Evolutionary conservation across 495 filamentous ascomycete species (phyloP).

Genomic region (Penicillium bialowiezense): DNA sequence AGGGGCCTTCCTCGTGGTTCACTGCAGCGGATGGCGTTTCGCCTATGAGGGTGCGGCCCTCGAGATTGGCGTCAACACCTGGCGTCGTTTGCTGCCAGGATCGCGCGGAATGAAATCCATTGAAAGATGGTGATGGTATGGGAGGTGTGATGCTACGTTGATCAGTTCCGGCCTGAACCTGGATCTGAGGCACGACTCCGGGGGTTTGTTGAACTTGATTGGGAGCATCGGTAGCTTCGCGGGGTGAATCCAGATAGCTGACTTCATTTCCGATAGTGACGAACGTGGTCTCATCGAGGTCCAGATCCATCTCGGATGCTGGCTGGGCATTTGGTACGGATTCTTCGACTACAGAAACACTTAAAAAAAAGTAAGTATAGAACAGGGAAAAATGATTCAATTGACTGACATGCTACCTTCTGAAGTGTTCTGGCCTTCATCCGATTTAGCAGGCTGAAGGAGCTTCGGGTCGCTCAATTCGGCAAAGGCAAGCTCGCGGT

Average conservation of each 20-base stretch:
- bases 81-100: constrained; percentile 18
- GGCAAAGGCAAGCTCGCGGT: constrained; percentile 47
- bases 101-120: constrained; percentile 23
- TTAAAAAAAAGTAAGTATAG: constrained; percentile 35
- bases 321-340: constrained; percentile 18
- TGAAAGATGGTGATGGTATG: constrained; percentile 24
- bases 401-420: constrained; percentile 44
- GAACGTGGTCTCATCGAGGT: constrained; percentile 25
- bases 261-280: constrained; percentile 18
- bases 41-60: constrained; percentile 24
- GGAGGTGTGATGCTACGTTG: constrained; percentile 13
- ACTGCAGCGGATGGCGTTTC: constrained; percentile 14
- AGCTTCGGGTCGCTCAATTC: constrained; percentile 64
- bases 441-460: constrained; percentile 34
- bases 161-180: constrained; percentile 9
- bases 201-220: constrained; percentile 13
- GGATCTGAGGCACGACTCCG: constrained; percentile 2
- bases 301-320: constrained; percentile 20
- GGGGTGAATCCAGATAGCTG: constrained; percentile 8
- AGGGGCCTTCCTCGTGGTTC: constrained; percentile 16
- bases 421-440: constrained; percentile 16
- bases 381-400: constrained; percentile 29
- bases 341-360: constrained; percentile 32
- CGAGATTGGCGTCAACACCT: constrained; percentile 15
- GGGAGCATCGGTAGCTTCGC: constrained; percentile 12